Conservation (phyloP, 2,329 filamentous ascomycete species). For the Colletotrichum sp. region DNA sequence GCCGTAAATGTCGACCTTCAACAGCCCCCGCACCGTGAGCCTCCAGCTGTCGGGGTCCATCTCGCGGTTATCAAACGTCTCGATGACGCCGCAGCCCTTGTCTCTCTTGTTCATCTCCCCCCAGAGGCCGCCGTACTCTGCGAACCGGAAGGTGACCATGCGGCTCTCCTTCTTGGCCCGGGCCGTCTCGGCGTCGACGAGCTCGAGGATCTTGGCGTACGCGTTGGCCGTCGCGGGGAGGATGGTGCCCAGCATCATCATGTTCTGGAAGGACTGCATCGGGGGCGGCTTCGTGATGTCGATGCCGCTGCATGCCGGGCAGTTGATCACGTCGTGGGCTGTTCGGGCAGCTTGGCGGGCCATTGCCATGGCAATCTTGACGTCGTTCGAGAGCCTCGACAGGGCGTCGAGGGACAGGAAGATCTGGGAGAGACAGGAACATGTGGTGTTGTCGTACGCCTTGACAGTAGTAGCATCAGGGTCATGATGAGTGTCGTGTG, state of each 20-base stretch:
- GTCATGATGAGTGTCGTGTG: not conserved
- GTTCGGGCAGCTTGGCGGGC: slow-evolving; percentile 52
- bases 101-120: slow-evolving; percentile 32
- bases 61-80: slow-evolving; percentile 43
- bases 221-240: slow-evolving; percentile 63
- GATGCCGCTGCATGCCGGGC: slow-evolving; percentile 50
- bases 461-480: not conserved
- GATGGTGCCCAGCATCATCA: slow-evolving; percentile 64
- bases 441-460: slow-evolving; percentile 32
- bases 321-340: slow-evolving; percentile 58
- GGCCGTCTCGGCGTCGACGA: slow-evolving; percentile 58
- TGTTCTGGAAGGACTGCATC: slow-evolving; percentile 60
- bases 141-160: slow-evolving; percentile 49
- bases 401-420: slow-evolving; percentile 58
- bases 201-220: slow-evolving; percentile 58
- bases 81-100: slow-evolving; percentile 29
- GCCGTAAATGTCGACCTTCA: slow-evolving; percentile 65
- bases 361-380: slow-evolving; percentile 51
- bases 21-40: slow-evolving; percentile 55
- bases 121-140: slow-evolving; percentile 56
- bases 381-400: slow-evolving; percentile 48
- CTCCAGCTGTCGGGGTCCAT: slow-evolving; percentile 62
- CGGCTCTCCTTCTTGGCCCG: slow-evolving; percentile 46
- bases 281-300: slow-evolving; percentile 39
- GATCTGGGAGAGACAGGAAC: slow-evolving; percentile 54